Evolutionary conservation across 331 rosid species (phyloP).

Genomic region (Pyrus hybrid): DNA sequence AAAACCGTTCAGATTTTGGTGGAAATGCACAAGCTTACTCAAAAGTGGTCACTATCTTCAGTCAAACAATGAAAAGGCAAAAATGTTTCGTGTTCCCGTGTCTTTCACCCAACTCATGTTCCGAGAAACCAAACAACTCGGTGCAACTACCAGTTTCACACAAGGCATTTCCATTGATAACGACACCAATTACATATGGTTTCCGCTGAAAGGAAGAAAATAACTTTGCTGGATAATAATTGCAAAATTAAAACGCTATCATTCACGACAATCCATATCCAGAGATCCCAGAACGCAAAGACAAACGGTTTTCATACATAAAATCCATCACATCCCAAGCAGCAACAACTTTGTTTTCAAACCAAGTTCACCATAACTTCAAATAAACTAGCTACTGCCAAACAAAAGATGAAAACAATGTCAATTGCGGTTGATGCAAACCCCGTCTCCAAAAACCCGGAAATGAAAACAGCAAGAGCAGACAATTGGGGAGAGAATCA

Average conservation of each 20-base stretch:
- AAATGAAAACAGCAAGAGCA: background rate
- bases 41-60: no score
- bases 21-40: no score
- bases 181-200: background rate
- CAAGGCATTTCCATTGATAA: background rate
- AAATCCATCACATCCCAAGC: slow-evolving; percentile 7
- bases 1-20: no score
- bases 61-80: no score
- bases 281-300: slow-evolving; percentile 1
- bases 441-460: background rate
- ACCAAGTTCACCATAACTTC: slow-evolving; percentile 11
- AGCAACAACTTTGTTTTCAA: slow-evolving; percentile 15
- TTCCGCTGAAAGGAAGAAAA: background rate
- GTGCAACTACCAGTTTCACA: background rate
- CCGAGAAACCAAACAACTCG: background rate
- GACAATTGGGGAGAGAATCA: background rate
- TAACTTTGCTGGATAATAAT: background rate
- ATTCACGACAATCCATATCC: slow-evolving; percentile 3
- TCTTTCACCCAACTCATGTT: background rate
- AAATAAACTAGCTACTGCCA: background rate
- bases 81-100: no score
- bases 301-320: slow-evolving; percentile 10
- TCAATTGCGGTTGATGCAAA: background rate
- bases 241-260: background rate
- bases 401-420: background rate